phyloP scores from a whole-genome alignment of 352 stramenopile species.

The Peronospora destructor region DNA sequence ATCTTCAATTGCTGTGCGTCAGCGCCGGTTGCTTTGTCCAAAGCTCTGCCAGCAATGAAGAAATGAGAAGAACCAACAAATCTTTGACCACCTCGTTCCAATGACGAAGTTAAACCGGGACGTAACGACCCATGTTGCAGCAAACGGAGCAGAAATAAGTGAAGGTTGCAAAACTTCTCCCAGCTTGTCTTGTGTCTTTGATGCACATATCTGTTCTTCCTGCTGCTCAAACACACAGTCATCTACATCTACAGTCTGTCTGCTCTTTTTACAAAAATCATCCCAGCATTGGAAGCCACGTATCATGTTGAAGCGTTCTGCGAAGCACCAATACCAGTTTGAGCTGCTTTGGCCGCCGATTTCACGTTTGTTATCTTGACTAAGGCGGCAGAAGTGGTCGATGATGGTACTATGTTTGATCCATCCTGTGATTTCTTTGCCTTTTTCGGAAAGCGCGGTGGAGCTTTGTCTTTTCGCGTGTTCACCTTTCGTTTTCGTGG shows the following conservation, averaged over 20 bases:
- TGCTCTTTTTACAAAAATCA: conserved; percentile 11
- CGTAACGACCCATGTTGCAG: conserved; percentile 15
- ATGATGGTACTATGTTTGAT: conserved; percentile 6
- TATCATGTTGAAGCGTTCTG: conserved; percentile 18
- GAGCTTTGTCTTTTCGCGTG: conserved; percentile 50
- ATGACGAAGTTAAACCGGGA: conserved; percentile 6
- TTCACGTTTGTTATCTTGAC: conserved; percentile 2
- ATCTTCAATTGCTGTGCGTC: conserved; percentile 1
- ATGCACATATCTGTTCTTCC: conserved; percentile 5
- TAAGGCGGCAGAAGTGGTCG: conserved; percentile 2
- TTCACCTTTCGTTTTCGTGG: conserved; percentile 66
- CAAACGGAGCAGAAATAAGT: neutral
- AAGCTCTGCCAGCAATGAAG: conserved; percentile 7
- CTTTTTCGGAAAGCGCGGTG: conserved; percentile 37
- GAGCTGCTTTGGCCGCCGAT: conserved; percentile 1
- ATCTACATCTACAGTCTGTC: conserved; percentile 13
- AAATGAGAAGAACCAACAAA: conserved; percentile 12
- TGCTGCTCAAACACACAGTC: conserved; percentile 5
- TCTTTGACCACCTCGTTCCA: conserved; percentile 1
- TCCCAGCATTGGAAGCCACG: neutral
- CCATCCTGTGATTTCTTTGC: conserved; percentile 27
- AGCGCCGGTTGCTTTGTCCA: neutral
- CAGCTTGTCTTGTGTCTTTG: conserved; percentile 11
- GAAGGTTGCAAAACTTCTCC: conserved; percentile 5
- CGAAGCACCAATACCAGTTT: neutral